Conservation (phyloP, 78 protist species). For the Chrysochromulina tobinii region DNA sequence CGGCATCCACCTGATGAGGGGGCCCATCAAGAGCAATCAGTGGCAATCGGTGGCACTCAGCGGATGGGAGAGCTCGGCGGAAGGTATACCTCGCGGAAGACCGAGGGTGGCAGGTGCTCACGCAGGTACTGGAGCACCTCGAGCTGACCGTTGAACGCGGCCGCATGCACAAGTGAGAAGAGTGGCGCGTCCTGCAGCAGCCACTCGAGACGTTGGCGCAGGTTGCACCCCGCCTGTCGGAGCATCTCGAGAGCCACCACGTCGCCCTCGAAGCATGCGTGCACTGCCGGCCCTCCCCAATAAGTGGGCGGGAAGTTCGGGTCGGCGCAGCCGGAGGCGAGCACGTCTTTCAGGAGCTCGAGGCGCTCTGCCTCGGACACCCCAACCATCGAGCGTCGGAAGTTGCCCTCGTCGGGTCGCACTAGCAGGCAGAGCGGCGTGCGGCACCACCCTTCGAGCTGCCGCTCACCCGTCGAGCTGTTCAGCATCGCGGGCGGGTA, state of each 20-base stretch:
- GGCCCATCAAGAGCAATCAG: neutral
- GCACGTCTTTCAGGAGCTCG: neutral
- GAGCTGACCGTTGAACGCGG: neutral
- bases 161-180: neutral
- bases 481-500: neutral
- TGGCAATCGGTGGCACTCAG: too few relatives aligned
- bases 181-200: neutral
- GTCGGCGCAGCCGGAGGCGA: neutral
- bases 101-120: neutral
- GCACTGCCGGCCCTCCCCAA: neutral
- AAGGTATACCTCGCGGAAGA: too few relatives aligned
- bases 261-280: constrained; percentile 32
- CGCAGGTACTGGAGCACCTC: neutral
- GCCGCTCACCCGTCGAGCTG: neutral
- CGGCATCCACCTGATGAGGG: neutral
- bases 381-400: neutral
- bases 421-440: constrained; percentile 9
- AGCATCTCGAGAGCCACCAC: neutral
- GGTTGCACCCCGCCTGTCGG: neutral
- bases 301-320: neutral
- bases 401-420: constrained; percentile 21
- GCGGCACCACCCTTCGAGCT: constrained; percentile 13
- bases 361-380: neutral
- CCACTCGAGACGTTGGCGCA: neutral
- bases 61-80: too few relatives aligned